Conservation (phyloP, 179 eudicot species). For the Camellia oleifera region DNA sequence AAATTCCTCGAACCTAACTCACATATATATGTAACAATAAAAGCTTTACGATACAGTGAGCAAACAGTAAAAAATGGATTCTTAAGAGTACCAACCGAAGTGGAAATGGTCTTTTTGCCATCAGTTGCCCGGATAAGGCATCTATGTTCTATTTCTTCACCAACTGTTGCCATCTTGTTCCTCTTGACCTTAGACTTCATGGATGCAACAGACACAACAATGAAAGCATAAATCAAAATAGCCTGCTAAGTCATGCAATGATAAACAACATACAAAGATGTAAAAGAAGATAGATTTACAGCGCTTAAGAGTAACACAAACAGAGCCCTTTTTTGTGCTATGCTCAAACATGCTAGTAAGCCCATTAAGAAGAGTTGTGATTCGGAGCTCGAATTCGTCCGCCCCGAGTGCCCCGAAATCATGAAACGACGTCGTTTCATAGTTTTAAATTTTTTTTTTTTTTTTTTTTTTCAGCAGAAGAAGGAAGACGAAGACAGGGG, state of each 20-base stretch:
- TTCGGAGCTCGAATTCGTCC: no score
- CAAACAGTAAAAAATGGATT: neutral
- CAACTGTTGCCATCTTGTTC: slow-evolving; percentile 60
- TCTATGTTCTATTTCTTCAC: slow-evolving; percentile 53
- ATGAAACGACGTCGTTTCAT: neutral
- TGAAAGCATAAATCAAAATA: slow-evolving; percentile 1
- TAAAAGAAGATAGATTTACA: slow-evolving; percentile 37
- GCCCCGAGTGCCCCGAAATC: no score
- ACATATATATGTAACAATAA: neutral
- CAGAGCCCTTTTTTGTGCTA: slow-evolving; percentile 67
- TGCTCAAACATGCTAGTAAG: slow-evolving; percentile 79
- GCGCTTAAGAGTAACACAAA: slow-evolving; percentile 84
- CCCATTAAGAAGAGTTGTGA: slow-evolving; percentile 50
- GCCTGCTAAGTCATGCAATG: neutral
- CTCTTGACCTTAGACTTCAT: neutral
- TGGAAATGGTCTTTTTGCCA: slow-evolving; percentile 74
- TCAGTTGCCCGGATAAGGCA: slow-evolving; percentile 88
- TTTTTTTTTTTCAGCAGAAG: no score
- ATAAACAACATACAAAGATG: neutral
- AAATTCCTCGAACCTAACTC: neutral
- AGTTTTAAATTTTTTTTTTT: no score
- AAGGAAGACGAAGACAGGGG: no score
- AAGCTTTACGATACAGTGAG: neutral
- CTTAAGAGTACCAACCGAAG: slow-evolving; percentile 41
- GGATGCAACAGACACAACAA: no score